Conservation (phyloP, 768 basidiomycete genomes). For the Mycena sanguinolenta region DNA sequence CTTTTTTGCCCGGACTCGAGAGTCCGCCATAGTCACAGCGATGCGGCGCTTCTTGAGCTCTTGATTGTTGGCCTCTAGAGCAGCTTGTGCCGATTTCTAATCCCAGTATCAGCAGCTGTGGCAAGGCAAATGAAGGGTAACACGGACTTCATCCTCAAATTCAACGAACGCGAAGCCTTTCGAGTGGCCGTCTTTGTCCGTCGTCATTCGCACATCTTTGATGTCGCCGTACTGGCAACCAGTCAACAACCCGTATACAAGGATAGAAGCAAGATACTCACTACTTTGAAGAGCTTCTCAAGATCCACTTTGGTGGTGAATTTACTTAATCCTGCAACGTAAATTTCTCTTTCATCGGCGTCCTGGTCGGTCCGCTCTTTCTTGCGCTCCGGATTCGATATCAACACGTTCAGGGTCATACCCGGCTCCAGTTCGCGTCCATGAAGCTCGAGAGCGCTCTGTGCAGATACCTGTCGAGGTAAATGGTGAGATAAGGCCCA, state of each 20-base stretch:
- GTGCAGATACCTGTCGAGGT: constrained; percentile 68
- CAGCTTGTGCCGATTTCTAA: constrained; percentile 78
- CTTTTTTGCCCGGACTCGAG: constrained; percentile 71
- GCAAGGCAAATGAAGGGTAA: neutral
- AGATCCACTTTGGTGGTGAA: constrained; percentile 85
- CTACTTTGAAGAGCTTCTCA: constrained; percentile 81
- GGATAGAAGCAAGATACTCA: constrained; percentile 50
- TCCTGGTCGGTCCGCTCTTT: constrained; percentile 92
- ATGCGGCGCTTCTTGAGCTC: constrained; percentile 93
- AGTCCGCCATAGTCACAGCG: constrained; percentile 88
- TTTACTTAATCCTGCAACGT: constrained; percentile 88
- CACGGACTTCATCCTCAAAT: constrained; percentile 82
- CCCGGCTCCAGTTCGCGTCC: constrained; percentile 80
- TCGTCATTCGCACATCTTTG: constrained; percentile 84
- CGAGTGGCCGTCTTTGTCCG: constrained; percentile 75
- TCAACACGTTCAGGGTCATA: constrained; percentile 77
- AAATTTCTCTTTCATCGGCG: constrained; percentile 87
- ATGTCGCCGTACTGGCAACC: constrained; percentile 79
- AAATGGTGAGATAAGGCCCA: neutral
- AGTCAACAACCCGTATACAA: neutral
- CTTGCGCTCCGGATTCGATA: constrained; percentile 92
- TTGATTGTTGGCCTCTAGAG: constrained; percentile 85
- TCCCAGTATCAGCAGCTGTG: neutral
- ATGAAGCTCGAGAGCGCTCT: constrained; percentile 84
- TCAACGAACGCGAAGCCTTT: constrained; percentile 96